Base-by-base conservation (phyloP, 2,329 filamentous ascomycete species). In the Paracorniculantispora psalliotae region DNA sequence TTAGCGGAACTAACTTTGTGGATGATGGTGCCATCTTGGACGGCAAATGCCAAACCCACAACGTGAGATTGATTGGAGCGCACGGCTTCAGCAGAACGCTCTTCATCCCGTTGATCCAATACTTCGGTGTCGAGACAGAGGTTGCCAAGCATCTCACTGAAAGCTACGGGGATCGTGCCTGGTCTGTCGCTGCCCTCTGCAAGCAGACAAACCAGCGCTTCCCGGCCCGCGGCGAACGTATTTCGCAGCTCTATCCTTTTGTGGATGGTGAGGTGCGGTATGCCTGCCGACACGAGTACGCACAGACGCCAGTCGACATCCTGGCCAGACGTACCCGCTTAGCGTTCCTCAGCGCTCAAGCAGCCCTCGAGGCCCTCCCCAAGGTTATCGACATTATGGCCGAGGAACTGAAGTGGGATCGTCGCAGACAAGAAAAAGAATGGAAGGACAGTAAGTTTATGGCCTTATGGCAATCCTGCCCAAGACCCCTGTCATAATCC, bases 71-170 rank as follows among this genome's bases (percentile, higher is more conserved):
- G 35, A 80, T 94, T 61, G 91, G 91, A 65, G 90, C 91, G 12
- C 91, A 96, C 71, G 91, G 91, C 57, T 96, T 87, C 78, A 92
- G 88, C 73, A 92, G 92, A 75, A 82, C 92, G 1, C 85, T 97
- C 25, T 96, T 96, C 77, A 96, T 97, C 79, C 92, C 93, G 73
- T 79, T 97, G 37, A 94, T 96, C 69, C 92, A 97, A 73, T 90
- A 96, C 76, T 96, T 91, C 70, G 91, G 91, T 63, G 77, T 97
- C 59, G 92, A 96, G 74, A 96, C 91, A 19, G 91, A 96, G 67
- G 90, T 97, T 21, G 92, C 92, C 47, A 90, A 91, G 76, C 92
- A 97, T 74, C 81, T 97, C 35, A 89, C 88, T 15, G 84, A 89
- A 69, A 90, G 90, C 59, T 97, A 97, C 71, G 92, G 93, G 65